Conservation (phyloP, 148 eudicot genomes). For the Rhododendron henanense region DNA sequence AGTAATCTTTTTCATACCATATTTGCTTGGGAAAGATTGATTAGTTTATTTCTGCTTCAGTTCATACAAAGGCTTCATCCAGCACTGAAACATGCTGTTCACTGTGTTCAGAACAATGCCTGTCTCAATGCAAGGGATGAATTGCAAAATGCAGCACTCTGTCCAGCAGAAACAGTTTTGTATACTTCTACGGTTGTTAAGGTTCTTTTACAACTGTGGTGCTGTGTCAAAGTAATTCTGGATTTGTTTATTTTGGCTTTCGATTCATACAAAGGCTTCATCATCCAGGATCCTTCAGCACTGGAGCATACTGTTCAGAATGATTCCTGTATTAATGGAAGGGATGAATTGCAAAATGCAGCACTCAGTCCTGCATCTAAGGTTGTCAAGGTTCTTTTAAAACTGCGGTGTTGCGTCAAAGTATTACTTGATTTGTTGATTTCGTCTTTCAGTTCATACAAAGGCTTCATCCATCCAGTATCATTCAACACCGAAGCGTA, state of each 20-base stretch:
- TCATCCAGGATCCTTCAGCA: conserved; percentile 12
- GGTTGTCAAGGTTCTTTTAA: background rate
- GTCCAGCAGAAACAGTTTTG: conserved; percentile 2
- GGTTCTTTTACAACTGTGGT: background rate
- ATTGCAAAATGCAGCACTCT: conserved; percentile 9
- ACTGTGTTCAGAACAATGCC: conserved; percentile 4
- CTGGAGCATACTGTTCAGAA: conserved; percentile 7
- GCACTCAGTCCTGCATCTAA: conserved; percentile 7
- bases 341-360: conserved; percentile 12
- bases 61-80: conserved; percentile 1
- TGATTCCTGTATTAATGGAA: background rate
- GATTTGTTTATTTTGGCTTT: conserved; percentile 1
- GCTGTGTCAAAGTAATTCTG: background rate
- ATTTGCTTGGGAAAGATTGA: background rate
- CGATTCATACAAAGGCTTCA: background rate
- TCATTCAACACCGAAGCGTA: background rate
- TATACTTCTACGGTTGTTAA: conserved; percentile 12
- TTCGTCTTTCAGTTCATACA: background rate
- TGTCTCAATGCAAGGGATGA: background rate
- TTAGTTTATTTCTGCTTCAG: conserved; percentile 3
- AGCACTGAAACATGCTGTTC: background rate
- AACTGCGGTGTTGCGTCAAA: background rate
- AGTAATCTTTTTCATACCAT: background rate
- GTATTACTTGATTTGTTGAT: background rate
- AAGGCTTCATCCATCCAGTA: background rate